Base-by-base conservation (phyloP, 768 basidiomycete genomes). In the Kwoniella dejecticola region DNA sequence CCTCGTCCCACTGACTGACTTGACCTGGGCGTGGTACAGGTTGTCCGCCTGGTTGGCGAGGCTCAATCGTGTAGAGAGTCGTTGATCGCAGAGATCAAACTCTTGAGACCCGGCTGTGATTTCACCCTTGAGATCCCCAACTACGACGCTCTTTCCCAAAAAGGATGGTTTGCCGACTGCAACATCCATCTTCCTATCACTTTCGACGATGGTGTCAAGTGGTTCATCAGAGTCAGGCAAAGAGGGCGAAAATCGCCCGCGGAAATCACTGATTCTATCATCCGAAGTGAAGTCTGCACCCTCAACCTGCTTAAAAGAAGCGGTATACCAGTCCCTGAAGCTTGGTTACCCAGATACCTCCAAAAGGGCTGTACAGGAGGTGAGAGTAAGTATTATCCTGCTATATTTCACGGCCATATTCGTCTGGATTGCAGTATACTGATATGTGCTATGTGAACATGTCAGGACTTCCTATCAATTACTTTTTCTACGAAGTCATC, bases 161-260 rank as follows among this genome's bases (percentile, higher is more conserved):
- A 17, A 3, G 19, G 10, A 19, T 27, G n/a, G 31, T 52, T 30
- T 33, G 52, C 30, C 3, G 23, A 10, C 5, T 46, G 52, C 50
- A 60, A 60, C 26, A 33, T 48, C 4, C 48, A 60, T 36, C 46
- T 60, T 24, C 17, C 26, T 2, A 19, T 60, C 3, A 46, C 19
- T 13, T 66, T 61, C 36, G 64, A 61, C 21, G 64, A 66, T 33
- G 55, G 55, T 17, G 42, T 62, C 50, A 38, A 52, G 21, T 66
- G 64, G 64, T 12, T 66, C 8, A 12, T 66, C 4, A 30, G 64
- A n/a, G 48, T 57, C 44, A 8, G 50, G 21, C 53, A 47, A 36
- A 30, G 27, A 19, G 29, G 21, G 11, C 7, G 12, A 15, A 30
- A 2, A 19, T 15, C 33, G 7, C 7, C 7, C 33, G 33, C 7